Percentiles rank a stretch among this genome's conserved stretches.
These are phyloP conservation scores for Vitis cinerea DNA, from an alignment of 164 flowering plant species.

Conservation along the genomic window DNA sequence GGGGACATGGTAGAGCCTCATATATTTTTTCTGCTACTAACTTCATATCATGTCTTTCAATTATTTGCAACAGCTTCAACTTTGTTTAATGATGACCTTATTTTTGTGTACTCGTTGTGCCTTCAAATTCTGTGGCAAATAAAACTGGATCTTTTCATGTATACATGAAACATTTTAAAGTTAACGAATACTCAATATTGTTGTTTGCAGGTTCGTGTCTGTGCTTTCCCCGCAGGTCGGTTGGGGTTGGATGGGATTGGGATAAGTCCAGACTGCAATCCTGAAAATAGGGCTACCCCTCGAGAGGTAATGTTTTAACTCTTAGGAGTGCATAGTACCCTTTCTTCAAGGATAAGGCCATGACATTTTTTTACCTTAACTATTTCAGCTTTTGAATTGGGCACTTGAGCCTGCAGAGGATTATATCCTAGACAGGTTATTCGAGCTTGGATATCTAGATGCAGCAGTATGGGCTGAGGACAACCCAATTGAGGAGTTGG, in stretches of 20 bases:
- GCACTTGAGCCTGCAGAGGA: conserved; percentile 98
- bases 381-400: conserved; percentile 84
- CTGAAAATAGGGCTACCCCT: conserved; percentile 66
- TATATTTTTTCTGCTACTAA: no score
- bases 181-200: neutral
- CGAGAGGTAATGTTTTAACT: conserved; percentile 54
- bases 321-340: neutral
- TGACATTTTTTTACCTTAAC: neutral
- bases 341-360: neutral
- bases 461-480: conserved; percentile 85
- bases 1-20: no score
- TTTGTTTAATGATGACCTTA: no score
- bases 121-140: neutral
- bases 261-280: conserved; percentile 95
- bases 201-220: conserved; percentile 73
- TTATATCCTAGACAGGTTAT: conserved; percentile 66
- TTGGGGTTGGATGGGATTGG: conserved; percentile 79
- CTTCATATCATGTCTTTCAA: no score
- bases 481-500: conserved; percentile 61
- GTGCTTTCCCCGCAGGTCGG: conserved; percentile 88
- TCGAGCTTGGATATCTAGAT: conserved; percentile 87
- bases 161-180: neutral
- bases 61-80: no score
- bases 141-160: neutral
- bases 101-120: no score